A percentile compares a stretch with the other conserved stretches of the same genome.
phyloP scores from a whole-genome alignment of 2,329 filamentous ascomycete species.

The Pseudocercospora cruenta region DNA sequence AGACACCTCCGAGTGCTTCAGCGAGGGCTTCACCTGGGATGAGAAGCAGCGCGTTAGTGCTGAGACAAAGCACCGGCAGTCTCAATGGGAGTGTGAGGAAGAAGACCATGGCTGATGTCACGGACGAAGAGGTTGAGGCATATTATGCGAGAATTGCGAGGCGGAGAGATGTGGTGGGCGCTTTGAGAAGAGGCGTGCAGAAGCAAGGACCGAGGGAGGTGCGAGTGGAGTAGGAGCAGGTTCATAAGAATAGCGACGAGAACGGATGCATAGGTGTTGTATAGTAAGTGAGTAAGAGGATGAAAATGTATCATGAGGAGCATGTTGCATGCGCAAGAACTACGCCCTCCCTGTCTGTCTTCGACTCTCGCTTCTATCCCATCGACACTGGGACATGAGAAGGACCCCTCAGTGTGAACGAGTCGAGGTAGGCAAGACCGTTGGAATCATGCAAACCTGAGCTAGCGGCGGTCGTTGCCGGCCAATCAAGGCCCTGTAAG shows the following conservation, averaged over 20 bases:
- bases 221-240: constrained; percentile 5
- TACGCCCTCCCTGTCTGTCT: too few species aligned
- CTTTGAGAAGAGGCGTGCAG: constrained; percentile 43
- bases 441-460: neutral
- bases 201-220: constrained; percentile 29
- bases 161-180: constrained; percentile 45
- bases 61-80: constrained; percentile 34
- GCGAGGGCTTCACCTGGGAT: constrained; percentile 10
- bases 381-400: too few species aligned
- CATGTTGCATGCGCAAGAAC: neutral
- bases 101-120: constrained; percentile 46
- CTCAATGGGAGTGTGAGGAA: constrained; percentile 33
- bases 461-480: neutral
- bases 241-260: neutral
- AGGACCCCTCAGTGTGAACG: neutral
- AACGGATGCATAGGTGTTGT: neutral
- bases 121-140: constrained; percentile 45
- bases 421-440: neutral
- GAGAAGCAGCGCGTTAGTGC: constrained; percentile 37
- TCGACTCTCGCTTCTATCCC: too few species aligned
- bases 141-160: constrained; percentile 39
- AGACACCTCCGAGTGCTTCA: constrained; percentile 33
- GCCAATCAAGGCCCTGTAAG: neutral
- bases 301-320: neutral
- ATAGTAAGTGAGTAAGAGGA: neutral